Evolutionary conservation across 2,329 filamentous ascomycete genomes (phyloP).

Genomic region (Stenocarpella maydis): DNA sequence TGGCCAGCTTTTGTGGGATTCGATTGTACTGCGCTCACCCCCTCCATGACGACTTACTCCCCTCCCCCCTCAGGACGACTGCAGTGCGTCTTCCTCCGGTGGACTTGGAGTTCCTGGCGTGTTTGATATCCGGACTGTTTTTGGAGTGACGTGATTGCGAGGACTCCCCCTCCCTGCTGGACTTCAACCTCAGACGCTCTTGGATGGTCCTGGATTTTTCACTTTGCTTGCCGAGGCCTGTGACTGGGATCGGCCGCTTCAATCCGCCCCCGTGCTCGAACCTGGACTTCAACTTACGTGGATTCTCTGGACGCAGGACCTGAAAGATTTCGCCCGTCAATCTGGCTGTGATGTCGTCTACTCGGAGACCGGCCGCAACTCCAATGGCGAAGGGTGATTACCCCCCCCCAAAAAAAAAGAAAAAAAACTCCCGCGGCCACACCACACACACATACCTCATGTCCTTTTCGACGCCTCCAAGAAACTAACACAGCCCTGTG

Average conservation of each 20-base stretch:
- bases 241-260: conserved; percentile 32
- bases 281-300: conserved; percentile 80
- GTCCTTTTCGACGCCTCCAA: not conserved
- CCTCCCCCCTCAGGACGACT: conserved; percentile 33
- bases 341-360: conserved; percentile 98
- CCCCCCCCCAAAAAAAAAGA: no score
- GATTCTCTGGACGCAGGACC: conserved; percentile 84
- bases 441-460: no score
- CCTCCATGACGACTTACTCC: conserved; percentile 28
- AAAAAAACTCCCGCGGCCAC: no score
- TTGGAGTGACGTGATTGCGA: conserved; percentile 26
- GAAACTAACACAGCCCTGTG: conserved; percentile 36
- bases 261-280: conserved; percentile 29
- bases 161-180: conserved; percentile 22
- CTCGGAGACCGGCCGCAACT: conserved; percentile 92
- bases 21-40: conserved; percentile 27
- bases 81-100: conserved; percentile 36
- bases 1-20: conserved; percentile 34
- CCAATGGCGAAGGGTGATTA: conserved; percentile 91
- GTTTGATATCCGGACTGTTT: conserved; percentile 34
- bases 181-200: conserved; percentile 28
- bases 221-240: conserved; percentile 30
- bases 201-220: conserved; percentile 34
- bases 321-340: conserved; percentile 98
- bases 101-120: conserved; percentile 20